A percentile compares a stretch with the other conserved stretches of the same genome.
Conservation (phyloP, 1,284 basidiomycete species). For the Vanrija sp. region DNA sequence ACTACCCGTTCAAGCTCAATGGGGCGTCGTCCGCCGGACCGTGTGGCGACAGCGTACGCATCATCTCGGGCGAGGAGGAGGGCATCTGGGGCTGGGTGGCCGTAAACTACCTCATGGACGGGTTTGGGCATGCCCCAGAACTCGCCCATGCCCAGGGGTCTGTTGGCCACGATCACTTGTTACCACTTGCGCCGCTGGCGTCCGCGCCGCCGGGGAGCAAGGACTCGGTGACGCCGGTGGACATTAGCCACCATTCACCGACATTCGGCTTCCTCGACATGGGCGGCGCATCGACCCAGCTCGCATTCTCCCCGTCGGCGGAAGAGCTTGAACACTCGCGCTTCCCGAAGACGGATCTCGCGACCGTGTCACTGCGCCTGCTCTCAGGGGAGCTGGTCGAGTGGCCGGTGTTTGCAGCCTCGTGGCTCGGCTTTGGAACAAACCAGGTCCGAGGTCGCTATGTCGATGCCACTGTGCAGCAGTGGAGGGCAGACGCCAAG, state of each 20-base stretch:
- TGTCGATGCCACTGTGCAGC: slow-evolving; percentile 61
- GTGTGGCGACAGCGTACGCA: slow-evolving; percentile 79
- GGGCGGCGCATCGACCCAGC: slow-evolving; percentile 98
- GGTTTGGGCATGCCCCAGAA: slow-evolving; percentile 62
- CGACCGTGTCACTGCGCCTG: slow-evolving; percentile 74
- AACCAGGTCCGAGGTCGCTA: slow-evolving; percentile 94
- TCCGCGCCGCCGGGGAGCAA: slow-evolving; percentile 29
- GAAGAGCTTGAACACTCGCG: slow-evolving; percentile 55
- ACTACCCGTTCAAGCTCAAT: slow-evolving; percentile 55
- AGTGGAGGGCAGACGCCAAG: background rate
- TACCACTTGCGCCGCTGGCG: slow-evolving; percentile 40
- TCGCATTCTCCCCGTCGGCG: slow-evolving; percentile 73
- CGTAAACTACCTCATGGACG: slow-evolving; percentile 98
- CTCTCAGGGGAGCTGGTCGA: slow-evolving; percentile 80
- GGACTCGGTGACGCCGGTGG: slow-evolving; percentile 41
- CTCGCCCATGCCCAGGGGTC: slow-evolving; percentile 1
- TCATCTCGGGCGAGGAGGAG: slow-evolving; percentile 97
- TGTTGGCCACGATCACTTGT: slow-evolving; percentile 32
- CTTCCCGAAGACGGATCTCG: slow-evolving; percentile 58
- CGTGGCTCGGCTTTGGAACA: slow-evolving; percentile 97
- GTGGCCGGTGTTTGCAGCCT: slow-evolving; percentile 94
- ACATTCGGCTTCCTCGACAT: slow-evolving; percentile 99
- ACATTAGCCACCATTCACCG: slow-evolving; percentile 53
- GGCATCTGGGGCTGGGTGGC: slow-evolving; percentile 98
- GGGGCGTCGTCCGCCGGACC: slow-evolving; percentile 61